Base-by-base conservation (phyloP, 1,139 yeast genomes). In the Blastobotrys capitulatus region DNA sequence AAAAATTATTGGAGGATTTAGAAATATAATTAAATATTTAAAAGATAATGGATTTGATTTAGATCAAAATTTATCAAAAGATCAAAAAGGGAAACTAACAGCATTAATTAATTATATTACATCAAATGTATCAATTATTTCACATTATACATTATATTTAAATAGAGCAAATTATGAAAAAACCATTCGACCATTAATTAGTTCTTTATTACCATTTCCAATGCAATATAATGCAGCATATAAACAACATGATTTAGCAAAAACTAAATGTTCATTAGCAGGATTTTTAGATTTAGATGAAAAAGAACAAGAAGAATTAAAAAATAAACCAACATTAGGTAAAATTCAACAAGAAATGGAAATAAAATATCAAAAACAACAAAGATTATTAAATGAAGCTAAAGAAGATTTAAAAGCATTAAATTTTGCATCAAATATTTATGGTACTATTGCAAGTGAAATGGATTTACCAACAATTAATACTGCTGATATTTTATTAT, bases 151-250 rank as follows among this genome's bases (percentile, higher is more conserved):
- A 50, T 66, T 82, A 39, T 87, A 77, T 60, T 69, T 83, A 44
- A 77, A 82, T 55, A 72, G 76, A 31, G 70, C 68, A 31, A 86
- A 86, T 65, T 87, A 84, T 64, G 89, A 82, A 56, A 62, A 71
- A 15, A 79, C 76, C 52, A 79, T 90, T 1, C 72, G 94, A 49
- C 81, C 82, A 42, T 64, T 78, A 26, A 82, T 84, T 61, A 71
- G 78, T 35, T 58, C 69, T 3, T 73, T 80, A 54, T 69, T 86
- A 34, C 87, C 92, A 2, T 87, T 87, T 67, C 96, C 96, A 6
- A 80, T 86, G 83, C 90, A 87, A 78, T 87, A 86, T 65, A 82
- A 81, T 54, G 82, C 86, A 38, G 89, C 95, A 0, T 61, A 83
- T 50, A 71, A 73, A 43, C 75, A 78, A 53, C 73, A 78, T 58